phyloP scores from a whole-genome alignment of 768 basidiomycete genomes.

The Naganishia vaughanmartiniae region DNA sequence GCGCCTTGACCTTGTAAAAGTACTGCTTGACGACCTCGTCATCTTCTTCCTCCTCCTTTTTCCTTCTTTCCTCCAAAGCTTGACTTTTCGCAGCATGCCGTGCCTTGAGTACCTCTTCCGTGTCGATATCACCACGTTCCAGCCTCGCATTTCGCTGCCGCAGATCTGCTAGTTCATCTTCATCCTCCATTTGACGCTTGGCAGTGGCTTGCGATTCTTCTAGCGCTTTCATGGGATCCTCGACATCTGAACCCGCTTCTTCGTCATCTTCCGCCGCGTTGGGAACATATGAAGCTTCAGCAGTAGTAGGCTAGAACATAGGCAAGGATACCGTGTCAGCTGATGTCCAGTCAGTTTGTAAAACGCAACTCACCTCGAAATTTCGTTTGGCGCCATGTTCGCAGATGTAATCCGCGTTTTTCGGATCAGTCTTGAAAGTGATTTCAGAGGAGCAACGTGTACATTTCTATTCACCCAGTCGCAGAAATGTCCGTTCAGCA shows the following conservation, averaged over 20 bases:
- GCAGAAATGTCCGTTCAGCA: constrained; percentile 28
- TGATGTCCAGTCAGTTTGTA: not conserved
- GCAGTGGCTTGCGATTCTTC: constrained; percentile 90
- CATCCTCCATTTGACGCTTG: constrained; percentile 95
- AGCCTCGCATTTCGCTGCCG: constrained; percentile 72
- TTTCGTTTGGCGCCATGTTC: constrained; percentile 97
- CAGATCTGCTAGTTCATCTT: constrained; percentile 85
- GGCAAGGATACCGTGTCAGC: not conserved
- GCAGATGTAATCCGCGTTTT: constrained; percentile 58
- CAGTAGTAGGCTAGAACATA: constrained; percentile 21
- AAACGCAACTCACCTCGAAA: constrained; percentile 64
- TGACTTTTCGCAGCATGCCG: constrained; percentile 59
- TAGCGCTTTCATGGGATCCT: constrained; percentile 92
- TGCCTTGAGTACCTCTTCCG: constrained; percentile 59
- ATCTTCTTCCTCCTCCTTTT: constrained; percentile 80
- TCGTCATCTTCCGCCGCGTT: constrained; percentile 53
- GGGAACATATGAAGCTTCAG: constrained; percentile 39
- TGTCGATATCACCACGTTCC: constrained; percentile 63
- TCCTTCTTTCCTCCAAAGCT: constrained; percentile 65
- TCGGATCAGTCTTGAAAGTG: constrained; percentile 99
- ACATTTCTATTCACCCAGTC: constrained; percentile 56
- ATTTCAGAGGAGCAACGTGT: constrained; percentile 96
- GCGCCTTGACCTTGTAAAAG: constrained; percentile 67
- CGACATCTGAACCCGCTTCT: constrained; percentile 46
- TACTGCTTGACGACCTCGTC: constrained; percentile 82